Conservation (phyloP, 2,329 filamentous ascomycete genomes). For the Curvularia sp. region DNA sequence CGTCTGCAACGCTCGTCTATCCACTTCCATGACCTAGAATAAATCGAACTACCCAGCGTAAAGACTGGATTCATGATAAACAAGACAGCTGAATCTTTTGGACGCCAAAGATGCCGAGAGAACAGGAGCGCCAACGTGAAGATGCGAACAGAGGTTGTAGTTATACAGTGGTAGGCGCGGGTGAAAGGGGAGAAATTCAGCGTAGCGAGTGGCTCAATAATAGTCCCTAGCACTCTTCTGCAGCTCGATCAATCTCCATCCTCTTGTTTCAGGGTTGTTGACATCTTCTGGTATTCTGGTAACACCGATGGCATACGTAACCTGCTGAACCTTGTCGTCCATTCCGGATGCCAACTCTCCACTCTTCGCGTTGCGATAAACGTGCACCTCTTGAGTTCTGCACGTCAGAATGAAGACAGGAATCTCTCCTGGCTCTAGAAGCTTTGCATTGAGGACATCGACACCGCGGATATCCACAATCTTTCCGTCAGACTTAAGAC, state of each 20-base stretch:
- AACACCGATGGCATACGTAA: conserved; percentile 97
- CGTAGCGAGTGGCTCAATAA: conserved; percentile 59
- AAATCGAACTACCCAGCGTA: conserved; percentile 19
- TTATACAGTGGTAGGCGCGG: conserved; percentile 24
- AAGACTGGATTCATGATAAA: conserved; percentile 12
- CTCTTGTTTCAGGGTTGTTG: conserved; percentile 93
- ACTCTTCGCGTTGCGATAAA: conserved; percentile 91
- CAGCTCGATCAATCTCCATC: conserved; percentile 97
- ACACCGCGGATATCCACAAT: conserved; percentile 96
- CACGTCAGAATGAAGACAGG: conserved; percentile 98
- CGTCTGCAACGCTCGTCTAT: conserved; percentile 23
- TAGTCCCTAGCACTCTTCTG: conserved; percentile 98
- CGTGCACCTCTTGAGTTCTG: conserved; percentile 95
- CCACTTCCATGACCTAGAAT: conserved; percentile 25
- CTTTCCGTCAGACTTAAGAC: conserved; percentile 91
- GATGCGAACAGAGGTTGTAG: conserved; percentile 25
- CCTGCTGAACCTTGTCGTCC: conserved; percentile 98
- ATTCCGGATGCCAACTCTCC: conserved; percentile 91
- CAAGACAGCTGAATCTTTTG: conserved; percentile 30
- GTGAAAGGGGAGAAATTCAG: conserved; percentile 6
- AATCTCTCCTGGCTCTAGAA: conserved; percentile 84
- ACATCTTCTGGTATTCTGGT: conserved; percentile 94
- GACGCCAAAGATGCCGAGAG: conserved; percentile 44
- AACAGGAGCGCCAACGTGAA: conserved; percentile 24
- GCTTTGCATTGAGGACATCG: conserved; percentile 80